Base-by-base conservation (phyloP, 2,329 filamentous ascomycete species). In the Fusarium oxysporum region DNA sequence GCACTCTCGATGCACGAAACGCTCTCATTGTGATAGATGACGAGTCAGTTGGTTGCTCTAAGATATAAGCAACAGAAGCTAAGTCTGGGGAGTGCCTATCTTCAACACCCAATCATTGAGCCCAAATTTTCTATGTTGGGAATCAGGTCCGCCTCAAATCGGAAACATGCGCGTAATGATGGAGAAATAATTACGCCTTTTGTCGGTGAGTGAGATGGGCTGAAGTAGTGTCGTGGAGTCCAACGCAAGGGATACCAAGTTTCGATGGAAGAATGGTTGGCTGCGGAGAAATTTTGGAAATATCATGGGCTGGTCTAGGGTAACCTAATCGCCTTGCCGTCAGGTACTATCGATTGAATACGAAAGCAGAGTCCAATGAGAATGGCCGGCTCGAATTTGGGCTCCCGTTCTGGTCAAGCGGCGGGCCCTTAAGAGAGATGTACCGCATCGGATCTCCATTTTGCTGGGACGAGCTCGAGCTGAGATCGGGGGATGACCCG, bases 1-100 rank as follows among this genome's bases (percentile, higher is more conserved):
- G 47, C 37, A 70, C 40, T 40, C 55, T 72, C 23, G 58, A 51
- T 43, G 68, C 51, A 45, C 71, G 71, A 40, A 78, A 62, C 23
- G 66, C 72, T 59, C 74, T 76, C 76, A 78, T 78, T 47, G 54
- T 61, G 62, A 50, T 33, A 28, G 47, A 40, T 64, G 51, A 64
- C 55, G 68, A 64, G 50, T 69, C 66, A 50, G n/a, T 62, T 41
- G 21, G 65, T 56, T 35, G 57, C 28, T 62, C 53, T 30, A 38
- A 38, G 41, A 62, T 35, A 37, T 37, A 66, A 48, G 48, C 50
- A 62, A 21, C 32, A 47, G 35, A 47, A 51, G 38, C 67, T 56
- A 73, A 47, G 17, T 44, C 14, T 68, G 44, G 23, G 30, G 55
- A 38, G n/a, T 54, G 63, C 54, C 57, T 53, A 48, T 54, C 19